Percentiles rank a stretch among this genome's conserved stretches.
Evolutionary conservation across 2,329 filamentous ascomycete species (phyloP).

Genomic region (Calonectria hawksworthii): DNA sequence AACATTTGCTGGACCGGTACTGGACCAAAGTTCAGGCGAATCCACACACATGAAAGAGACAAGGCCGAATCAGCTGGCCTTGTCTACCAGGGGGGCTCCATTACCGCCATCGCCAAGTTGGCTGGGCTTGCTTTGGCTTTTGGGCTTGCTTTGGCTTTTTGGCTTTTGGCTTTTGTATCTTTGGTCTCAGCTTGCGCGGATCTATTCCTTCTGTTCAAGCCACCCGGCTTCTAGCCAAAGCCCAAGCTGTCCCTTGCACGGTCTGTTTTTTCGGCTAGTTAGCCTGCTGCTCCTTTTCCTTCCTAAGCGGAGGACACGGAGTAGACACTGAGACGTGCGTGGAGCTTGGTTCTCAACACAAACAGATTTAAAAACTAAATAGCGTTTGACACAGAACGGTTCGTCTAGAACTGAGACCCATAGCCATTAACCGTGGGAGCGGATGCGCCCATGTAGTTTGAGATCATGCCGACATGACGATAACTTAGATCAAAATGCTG

Average conservation of each 20-base stretch:
- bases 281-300: constrained; percentile 12
- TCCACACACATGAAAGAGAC: background rate
- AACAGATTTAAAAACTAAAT: constrained; percentile 9
- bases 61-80: background rate
- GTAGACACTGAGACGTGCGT: constrained; percentile 16
- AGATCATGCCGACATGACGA: background rate
- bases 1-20: background rate
- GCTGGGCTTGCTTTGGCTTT: background rate
- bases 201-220: constrained; percentile 15
- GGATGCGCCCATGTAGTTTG: background rate
- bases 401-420: constrained; percentile 21
- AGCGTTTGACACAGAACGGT: constrained; percentile 19
- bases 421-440: background rate
- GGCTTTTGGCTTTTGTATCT: background rate
- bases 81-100: background rate
- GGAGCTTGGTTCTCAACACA: constrained; percentile 3
- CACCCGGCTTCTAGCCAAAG: constrained; percentile 19
- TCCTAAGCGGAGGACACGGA: constrained; percentile 14
- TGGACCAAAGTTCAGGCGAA: constrained; percentile 6
- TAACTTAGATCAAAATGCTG: background rate
- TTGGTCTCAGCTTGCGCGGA: constrained; percentile 6
- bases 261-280: background rate
- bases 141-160: background rate
- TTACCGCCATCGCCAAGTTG: constrained; percentile 7
- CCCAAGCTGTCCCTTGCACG: constrained; percentile 11